These are phyloP conservation scores for Glarea lozoyensis DNA, from an alignment of 495 filamentous ascomycete species.

Conservation along the genomic window DNA sequence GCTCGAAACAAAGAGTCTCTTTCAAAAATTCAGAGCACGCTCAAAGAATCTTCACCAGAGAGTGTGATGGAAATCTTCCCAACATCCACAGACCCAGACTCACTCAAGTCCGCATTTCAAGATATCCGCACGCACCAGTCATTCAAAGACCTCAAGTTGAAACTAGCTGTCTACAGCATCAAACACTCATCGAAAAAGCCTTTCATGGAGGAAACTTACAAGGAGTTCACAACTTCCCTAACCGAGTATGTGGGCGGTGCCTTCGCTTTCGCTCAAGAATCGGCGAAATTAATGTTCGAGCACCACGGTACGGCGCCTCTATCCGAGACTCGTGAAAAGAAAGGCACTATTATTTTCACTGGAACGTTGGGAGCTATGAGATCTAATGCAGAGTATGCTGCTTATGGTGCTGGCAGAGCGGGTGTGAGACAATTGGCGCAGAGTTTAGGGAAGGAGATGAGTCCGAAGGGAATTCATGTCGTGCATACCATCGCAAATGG, in stretches of 20 bases:
- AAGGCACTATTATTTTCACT: constrained; percentile 40
- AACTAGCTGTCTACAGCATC: constrained; percentile 34
- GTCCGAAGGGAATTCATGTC: constrained; percentile 35
- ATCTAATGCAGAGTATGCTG: constrained; percentile 33
- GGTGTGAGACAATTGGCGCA: constrained; percentile 35
- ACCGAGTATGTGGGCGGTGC: constrained; percentile 37
- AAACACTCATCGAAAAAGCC: constrained; percentile 37
- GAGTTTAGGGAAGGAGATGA: constrained; percentile 37
- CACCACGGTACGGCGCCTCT: constrained; percentile 31
- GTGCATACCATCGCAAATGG: constrained; percentile 40
- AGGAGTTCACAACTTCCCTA: constrained; percentile 32
- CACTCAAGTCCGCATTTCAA: constrained; percentile 28
- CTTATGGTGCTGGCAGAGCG: constrained; percentile 35
- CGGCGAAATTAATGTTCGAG: constrained; percentile 32
- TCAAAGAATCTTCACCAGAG: constrained; percentile 27
- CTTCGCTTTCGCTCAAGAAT: constrained; percentile 36
- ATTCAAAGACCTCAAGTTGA: constrained; percentile 33
- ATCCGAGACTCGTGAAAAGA: constrained; percentile 29
- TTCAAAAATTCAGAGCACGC: constrained; percentile 22
- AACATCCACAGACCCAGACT: constrained; percentile 30
- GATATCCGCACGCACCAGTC: constrained; percentile 31
- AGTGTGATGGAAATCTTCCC: constrained; percentile 35
- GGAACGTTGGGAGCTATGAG: constrained; percentile 37
- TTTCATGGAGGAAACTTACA: constrained; percentile 37
- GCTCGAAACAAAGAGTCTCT: constrained; percentile 32